Evolutionary conservation across 148 eudicot species (phyloP).

Genomic region (Silene conica): DNA sequence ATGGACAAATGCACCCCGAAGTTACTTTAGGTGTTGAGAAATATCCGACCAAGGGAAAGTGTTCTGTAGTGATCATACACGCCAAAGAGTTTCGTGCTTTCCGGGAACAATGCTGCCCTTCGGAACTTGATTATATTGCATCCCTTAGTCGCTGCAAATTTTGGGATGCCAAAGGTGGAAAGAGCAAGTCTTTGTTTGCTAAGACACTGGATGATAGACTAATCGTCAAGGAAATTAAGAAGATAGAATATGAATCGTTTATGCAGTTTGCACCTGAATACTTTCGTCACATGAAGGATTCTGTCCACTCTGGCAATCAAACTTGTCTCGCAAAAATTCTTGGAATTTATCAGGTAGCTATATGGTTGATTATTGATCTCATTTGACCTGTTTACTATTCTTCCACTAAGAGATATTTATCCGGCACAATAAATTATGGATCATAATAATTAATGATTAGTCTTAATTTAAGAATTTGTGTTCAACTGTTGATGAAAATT

Average conservation of each 20-base stretch:
- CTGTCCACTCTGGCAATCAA: conserved; percentile 64
- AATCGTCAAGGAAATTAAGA: conserved; percentile 87
- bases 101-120: conserved; percentile 67
- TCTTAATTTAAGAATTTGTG: too few relatives aligned
- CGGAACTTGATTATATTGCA: conserved; percentile 82
- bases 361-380: neutral
- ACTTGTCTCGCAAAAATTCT: conserved; percentile 95
- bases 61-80: conserved; percentile 66
- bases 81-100: conserved; percentile 65
- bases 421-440: too few relatives aligned
- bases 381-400: neutral
- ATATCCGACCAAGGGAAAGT: conserved; percentile 52
- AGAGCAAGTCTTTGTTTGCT: conserved; percentile 85
- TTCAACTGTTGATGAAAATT: too few relatives aligned
- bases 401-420: neutral
- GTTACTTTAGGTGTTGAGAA: conserved; percentile 61
- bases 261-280: conserved; percentile 61
- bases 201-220: conserved; percentile 88
- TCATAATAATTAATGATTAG: neutral
- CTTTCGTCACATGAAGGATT: conserved; percentile 65
- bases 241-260: conserved; percentile 76
- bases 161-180: conserved; percentile 99
- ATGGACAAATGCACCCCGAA: conserved; percentile 48
- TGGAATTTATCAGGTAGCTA: conserved; percentile 93
- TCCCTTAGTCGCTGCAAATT: conserved; percentile 83